phyloP scores from a whole-genome alignment of 1,139 yeast genomes.

The Pichia sp. region DNA sequence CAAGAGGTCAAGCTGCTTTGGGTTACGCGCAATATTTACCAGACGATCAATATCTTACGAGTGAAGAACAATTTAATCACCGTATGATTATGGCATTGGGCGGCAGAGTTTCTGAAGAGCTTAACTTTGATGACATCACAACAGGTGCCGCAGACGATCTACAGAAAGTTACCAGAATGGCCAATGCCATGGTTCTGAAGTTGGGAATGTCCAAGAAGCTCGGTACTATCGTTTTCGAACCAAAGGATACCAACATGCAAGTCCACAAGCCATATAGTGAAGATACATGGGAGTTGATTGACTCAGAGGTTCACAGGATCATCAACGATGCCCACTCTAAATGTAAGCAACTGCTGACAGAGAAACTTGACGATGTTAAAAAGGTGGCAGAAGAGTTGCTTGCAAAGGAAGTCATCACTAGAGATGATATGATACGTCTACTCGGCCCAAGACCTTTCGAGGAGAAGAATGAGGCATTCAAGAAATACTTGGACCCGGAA shows the following conservation, averaged over 20 bases:
- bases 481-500: constrained; percentile 45
- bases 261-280: constrained; percentile 54
- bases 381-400: constrained; percentile 63
- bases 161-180: constrained; percentile 71
- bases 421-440: constrained; percentile 73
- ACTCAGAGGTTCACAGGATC: constrained; percentile 56
- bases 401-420: constrained; percentile 64
- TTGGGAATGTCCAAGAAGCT: constrained; percentile 69
- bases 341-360: constrained; percentile 49
- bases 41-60: constrained; percentile 62
- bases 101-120: constrained; percentile 73
- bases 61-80: constrained; percentile 60
- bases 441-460: constrained; percentile 74
- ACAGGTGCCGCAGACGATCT: constrained; percentile 81
- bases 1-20: constrained; percentile 80
- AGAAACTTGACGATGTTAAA: constrained; percentile 56
- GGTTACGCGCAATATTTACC: constrained; percentile 83
- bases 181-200: constrained; percentile 68
- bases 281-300: constrained; percentile 58
- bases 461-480: constrained; percentile 74
- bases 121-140: constrained; percentile 70
- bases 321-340: constrained; percentile 46
- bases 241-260: constrained; percentile 21
- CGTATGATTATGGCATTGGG: constrained; percentile 79
- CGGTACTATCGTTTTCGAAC: constrained; percentile 34